phyloP scores from a whole-genome alignment of 139 green algal species.

The Chlorella sp. region DNA sequence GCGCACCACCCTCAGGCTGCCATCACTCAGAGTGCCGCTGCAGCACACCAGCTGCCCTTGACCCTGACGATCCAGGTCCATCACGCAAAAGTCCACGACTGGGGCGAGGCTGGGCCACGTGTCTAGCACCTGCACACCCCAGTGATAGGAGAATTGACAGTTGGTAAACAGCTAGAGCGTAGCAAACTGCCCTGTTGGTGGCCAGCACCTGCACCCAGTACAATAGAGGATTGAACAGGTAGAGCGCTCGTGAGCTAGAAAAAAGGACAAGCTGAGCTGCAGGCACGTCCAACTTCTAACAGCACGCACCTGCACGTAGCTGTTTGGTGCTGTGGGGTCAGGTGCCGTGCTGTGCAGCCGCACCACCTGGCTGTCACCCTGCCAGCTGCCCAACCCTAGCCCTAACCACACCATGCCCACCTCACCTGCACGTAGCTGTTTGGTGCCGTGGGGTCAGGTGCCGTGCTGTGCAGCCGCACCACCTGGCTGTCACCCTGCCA shows the following conservation, averaged over 20 bases:
- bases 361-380: conserved; percentile 79
- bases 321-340: conserved; percentile 26
- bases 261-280: too few relatives aligned
- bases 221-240: too few relatives aligned
- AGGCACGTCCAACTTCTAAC: too few relatives aligned
- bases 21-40: conserved; percentile 64
- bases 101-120: conserved; percentile 86
- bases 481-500: conserved; percentile 72
- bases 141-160: too few relatives aligned
- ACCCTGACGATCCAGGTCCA: conserved; percentile 92
- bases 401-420: neutral
- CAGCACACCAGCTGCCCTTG: conserved; percentile 95
- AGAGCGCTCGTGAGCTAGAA: too few relatives aligned
- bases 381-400: conserved; percentile 61
- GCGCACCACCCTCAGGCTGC: conserved; percentile 85
- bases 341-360: conserved; percentile 43
- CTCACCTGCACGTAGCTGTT: conserved; percentile 35
- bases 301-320: conserved; percentile 39
- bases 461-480: conserved; percentile 51
- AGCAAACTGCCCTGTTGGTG: too few relatives aligned
- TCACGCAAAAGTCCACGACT: conserved; percentile 91
- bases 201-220: too few relatives aligned
- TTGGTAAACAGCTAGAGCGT: too few relatives aligned
- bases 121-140: conserved; percentile 91
- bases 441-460: conserved; percentile 28